phyloP scores from a whole-genome alignment of 805 yeast species.

The Tetrapisispora iriomotensis region DNA sequence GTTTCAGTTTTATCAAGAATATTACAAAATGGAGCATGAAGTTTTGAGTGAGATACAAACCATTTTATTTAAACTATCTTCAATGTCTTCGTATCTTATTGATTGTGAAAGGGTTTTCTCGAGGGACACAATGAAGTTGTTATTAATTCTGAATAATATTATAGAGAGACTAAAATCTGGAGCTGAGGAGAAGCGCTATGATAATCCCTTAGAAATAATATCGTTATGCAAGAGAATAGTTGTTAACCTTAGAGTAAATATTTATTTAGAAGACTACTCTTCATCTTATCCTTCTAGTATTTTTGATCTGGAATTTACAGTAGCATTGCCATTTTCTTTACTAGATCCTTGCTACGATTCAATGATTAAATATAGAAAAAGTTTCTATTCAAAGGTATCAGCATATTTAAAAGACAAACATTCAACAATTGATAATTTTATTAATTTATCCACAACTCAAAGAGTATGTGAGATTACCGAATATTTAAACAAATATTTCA shows the following conservation, averaged over 20 bases:
- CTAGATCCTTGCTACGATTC: constrained; percentile 5
- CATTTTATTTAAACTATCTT: neutral
- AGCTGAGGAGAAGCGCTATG: too few species aligned
- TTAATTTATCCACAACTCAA: constrained; percentile 1
- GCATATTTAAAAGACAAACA: constrained; percentile 6
- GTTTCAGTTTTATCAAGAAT: neutral
- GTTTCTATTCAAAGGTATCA: constrained; percentile 2
- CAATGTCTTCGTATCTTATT: neutral
- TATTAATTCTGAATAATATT: too few species aligned
- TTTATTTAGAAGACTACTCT: neutral
- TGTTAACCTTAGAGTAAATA: neutral
- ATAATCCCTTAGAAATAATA: too few species aligned
- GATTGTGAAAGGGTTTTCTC: neutral
- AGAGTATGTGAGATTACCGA: constrained; percentile 4
- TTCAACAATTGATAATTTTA: constrained; percentile 8
- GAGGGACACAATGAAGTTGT: too few species aligned
- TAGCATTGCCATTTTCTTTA: constrained; percentile 1
- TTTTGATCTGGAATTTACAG: neutral
- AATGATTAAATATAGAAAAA: neutral
- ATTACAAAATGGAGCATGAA: neutral
- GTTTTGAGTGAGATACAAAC: neutral
- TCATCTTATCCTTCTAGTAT: neutral
- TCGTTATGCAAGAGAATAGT: neutral
- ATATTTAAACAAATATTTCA: neutral
- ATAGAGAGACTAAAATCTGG: too few species aligned